Evolutionary conservation across 352 stramenopile genomes (phyloP).

Genomic region (Phytophthora crassamura): DNA sequence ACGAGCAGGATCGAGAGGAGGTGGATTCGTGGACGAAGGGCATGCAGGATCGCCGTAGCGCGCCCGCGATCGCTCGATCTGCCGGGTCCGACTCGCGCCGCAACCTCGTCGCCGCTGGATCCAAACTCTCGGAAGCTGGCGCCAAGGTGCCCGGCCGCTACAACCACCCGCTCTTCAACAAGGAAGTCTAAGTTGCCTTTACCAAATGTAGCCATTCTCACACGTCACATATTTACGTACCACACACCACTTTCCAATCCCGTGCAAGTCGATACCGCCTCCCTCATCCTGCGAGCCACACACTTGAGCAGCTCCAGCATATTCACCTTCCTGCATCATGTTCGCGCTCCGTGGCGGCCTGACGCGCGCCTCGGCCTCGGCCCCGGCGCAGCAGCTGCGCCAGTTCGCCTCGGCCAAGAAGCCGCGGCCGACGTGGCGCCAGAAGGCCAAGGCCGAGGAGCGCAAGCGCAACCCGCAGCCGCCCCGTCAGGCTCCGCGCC

Average conservation of each 20-base stretch:
- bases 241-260: neutral
- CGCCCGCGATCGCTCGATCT: conserved; percentile 40
- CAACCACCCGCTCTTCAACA: conserved; percentile 86
- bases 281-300: conserved; percentile 18
- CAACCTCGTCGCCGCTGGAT: conserved; percentile 60
- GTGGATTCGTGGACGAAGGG: conserved; percentile 74
- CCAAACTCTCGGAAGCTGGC: conserved; percentile 60
- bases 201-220: conserved; percentile 13
- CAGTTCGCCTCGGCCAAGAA: conserved; percentile 58
- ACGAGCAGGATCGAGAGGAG: conserved; percentile 47
- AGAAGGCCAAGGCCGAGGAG: conserved; percentile 71
- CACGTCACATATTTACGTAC: conserved; percentile 7
- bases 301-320: conserved; percentile 20
- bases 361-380: conserved; percentile 26
- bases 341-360: conserved; percentile 54
- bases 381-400: conserved; percentile 41
- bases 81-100: conserved; percentile 66
- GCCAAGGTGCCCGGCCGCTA: conserved; percentile 59
- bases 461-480: conserved; percentile 43
- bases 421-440: conserved; percentile 66
- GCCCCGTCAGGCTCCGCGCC: conserved; percentile 56
- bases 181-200: conserved; percentile 34
- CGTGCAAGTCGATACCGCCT: neutral
- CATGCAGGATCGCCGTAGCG: conserved; percentile 59
- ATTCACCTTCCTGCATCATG: conserved; percentile 30